Conservation (phyloP, 176 grass and related monocot genomes). For the Carex myosuroides region DNA sequence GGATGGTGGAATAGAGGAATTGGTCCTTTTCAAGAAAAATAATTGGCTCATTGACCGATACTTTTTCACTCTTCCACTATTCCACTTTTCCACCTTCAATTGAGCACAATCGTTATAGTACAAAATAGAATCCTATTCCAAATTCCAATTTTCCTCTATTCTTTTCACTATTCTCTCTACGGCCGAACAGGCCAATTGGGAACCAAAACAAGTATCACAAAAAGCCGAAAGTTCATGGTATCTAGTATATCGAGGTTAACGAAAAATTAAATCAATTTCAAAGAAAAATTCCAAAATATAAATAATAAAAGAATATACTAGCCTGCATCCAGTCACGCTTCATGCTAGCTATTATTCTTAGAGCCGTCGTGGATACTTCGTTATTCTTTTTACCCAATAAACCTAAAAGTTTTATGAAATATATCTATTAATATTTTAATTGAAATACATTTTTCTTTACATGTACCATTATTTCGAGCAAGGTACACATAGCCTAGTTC, state of each 20-base stretch:
- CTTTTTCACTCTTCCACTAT: too few species aligned
- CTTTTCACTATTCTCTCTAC: too few species aligned
- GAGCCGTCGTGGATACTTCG: slow-evolving; percentile 53
- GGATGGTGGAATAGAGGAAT: too few species aligned
- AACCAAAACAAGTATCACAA: not conserved
- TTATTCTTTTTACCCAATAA: slow-evolving; percentile 56
- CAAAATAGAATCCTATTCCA: too few species aligned
- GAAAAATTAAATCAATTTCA: not conserved
- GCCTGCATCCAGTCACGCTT: slow-evolving; percentile 93
- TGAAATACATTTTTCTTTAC: not conserved
- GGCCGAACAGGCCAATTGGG: too few species aligned
- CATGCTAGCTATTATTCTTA: slow-evolving; percentile 77
- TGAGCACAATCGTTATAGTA: too few species aligned
- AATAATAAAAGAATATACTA: slow-evolving; percentile 27
- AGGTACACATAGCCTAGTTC: not conserved
- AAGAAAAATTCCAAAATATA: slow-evolving; percentile 1
- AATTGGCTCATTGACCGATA: too few species aligned
- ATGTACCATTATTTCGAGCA: not conserved
- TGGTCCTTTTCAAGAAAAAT: too few species aligned
- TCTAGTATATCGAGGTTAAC: not conserved
- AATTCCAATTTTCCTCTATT: too few species aligned
- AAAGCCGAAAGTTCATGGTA: not conserved
- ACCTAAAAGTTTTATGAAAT: slow-evolving; percentile 39
- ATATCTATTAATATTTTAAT: not conserved
- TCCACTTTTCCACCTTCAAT: too few species aligned